These are phyloP conservation scores for Cyclotella sp. DNA, from an alignment of 108 stramenopile genomes.

Conservation along the genomic window DNA sequence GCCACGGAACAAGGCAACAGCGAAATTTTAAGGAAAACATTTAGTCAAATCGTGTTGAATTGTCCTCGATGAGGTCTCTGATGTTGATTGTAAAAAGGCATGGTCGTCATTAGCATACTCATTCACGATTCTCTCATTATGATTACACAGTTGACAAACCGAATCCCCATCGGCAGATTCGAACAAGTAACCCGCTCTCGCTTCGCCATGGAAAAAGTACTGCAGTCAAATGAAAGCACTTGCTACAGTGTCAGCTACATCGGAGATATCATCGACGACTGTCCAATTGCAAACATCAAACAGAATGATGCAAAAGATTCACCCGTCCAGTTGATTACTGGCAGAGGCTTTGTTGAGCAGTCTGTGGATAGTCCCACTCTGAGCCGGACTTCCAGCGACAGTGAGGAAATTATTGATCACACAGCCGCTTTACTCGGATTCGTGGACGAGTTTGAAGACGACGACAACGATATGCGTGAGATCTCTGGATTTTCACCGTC, in stretches of 20 bases:
- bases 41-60: too few species aligned
- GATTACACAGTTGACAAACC: too few species aligned
- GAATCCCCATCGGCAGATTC: too few species aligned
- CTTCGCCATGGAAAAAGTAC: neutral
- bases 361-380: constrained; percentile 17
- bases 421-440: constrained; percentile 23
- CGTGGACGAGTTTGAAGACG: constrained; percentile 16
- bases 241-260: constrained; percentile 9
- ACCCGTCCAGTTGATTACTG: neutral
- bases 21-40: too few species aligned
- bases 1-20: too few species aligned
- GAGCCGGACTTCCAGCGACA: constrained; percentile 12
- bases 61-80: too few species aligned
- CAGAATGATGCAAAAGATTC: neutral
- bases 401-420: constrained; percentile 23
- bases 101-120: too few species aligned
- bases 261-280: neutral
- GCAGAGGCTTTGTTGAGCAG: neutral
- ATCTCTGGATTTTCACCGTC: constrained; percentile 21
- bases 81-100: too few species aligned
- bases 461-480: constrained; percentile 19
- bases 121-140: too few species aligned
- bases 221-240: neutral
- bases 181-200: too few species aligned
- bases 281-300: neutral